These are phyloP conservation scores for Yamadazyma tumulicola DNA, from an alignment of 805 yeast genomes.

Conservation along the genomic window DNA sequence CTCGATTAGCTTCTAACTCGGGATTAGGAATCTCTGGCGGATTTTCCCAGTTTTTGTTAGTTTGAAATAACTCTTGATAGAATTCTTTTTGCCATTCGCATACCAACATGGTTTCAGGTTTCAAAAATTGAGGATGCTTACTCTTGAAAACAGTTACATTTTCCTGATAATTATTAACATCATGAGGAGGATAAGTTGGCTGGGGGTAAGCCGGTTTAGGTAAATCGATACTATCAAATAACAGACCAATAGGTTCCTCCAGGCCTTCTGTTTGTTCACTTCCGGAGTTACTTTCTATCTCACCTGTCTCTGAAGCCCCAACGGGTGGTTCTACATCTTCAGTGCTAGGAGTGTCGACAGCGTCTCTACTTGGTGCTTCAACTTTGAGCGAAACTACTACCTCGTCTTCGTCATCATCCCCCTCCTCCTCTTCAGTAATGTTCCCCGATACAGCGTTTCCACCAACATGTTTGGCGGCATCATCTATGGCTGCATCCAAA, in stretches of 20 bases:
- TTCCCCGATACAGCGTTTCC: background rate
- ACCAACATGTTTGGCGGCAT: background rate
- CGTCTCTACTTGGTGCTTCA: slow-evolving; percentile 2
- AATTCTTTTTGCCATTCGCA: slow-evolving; percentile 63
- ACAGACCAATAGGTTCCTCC: slow-evolving; percentile 13
- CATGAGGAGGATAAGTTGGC: background rate
- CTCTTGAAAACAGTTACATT: too few species aligned
- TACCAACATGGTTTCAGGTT: slow-evolving; percentile 32
- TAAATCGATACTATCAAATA: slow-evolving; percentile 18
- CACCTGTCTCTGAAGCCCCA: slow-evolving; percentile 3
- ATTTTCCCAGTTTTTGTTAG: slow-evolving; percentile 55
- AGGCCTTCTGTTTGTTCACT: slow-evolving; percentile 9
- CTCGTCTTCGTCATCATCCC: slow-evolving; percentile 1
- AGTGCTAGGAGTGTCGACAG: slow-evolving; percentile 9
- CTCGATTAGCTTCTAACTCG: slow-evolving; percentile 50
- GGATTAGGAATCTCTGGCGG: slow-evolving; percentile 42
- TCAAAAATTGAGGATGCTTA: slow-evolving; percentile 21
- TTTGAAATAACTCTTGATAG: slow-evolving; percentile 52
- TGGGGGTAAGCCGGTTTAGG: slow-evolving; percentile 8
- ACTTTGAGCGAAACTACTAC: background rate
- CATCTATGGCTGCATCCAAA: slow-evolving; percentile 2
- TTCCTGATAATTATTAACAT: background rate
- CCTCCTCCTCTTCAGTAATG: slow-evolving; percentile 1
- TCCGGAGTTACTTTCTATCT: slow-evolving; percentile 1
- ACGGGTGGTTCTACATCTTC: slow-evolving; percentile 3